phyloP scores from a whole-genome alignment of 305 asterid species.

The Nicotiana rustica region DNA sequence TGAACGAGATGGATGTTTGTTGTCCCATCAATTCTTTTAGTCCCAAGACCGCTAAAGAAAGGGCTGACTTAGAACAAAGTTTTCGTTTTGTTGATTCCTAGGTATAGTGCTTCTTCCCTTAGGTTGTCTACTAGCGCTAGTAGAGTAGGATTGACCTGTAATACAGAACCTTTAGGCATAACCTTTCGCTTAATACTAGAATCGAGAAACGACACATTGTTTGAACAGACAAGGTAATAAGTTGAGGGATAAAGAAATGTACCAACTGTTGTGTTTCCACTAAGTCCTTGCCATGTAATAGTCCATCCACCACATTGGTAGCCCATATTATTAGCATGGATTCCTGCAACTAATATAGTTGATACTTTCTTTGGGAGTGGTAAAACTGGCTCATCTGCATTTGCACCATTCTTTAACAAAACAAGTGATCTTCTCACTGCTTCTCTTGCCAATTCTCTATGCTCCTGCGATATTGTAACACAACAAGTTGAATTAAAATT shows the following conservation, averaged over 20 bases:
- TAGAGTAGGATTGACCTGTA: too few relatives aligned
- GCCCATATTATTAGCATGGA: slow-evolving; percentile 59
- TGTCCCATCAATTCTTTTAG: too few relatives aligned
- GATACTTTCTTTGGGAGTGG: slow-evolving; percentile 58
- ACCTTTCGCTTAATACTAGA: too few relatives aligned
- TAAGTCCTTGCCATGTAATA: slow-evolving; percentile 60
- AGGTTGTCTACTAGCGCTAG: too few relatives aligned
- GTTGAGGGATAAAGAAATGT: slow-evolving; percentile 28
- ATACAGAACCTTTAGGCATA: too few relatives aligned
- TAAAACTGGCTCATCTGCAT: slow-evolving; percentile 53
- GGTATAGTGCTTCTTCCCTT: too few relatives aligned
- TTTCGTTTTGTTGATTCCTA: too few relatives aligned
- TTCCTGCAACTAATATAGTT: slow-evolving; percentile 59
- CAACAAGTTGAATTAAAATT: slow-evolving; percentile 1
- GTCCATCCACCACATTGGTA: slow-evolving; percentile 74
- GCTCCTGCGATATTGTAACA: slow-evolving; percentile 43
- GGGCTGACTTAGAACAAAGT: too few relatives aligned
- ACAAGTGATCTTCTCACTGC: slow-evolving; percentile 70
- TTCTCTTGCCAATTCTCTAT: slow-evolving; percentile 67
- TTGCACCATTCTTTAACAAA: slow-evolving; percentile 60
- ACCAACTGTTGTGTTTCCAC: slow-evolving; percentile 59
- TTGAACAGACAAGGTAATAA: background rate
- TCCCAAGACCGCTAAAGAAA: too few relatives aligned
- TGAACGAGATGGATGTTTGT: too few relatives aligned
- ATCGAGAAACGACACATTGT: too few relatives aligned